Conservation (phyloP, 768 basidiomycete species). For the Gyrodon lividus region DNA sequence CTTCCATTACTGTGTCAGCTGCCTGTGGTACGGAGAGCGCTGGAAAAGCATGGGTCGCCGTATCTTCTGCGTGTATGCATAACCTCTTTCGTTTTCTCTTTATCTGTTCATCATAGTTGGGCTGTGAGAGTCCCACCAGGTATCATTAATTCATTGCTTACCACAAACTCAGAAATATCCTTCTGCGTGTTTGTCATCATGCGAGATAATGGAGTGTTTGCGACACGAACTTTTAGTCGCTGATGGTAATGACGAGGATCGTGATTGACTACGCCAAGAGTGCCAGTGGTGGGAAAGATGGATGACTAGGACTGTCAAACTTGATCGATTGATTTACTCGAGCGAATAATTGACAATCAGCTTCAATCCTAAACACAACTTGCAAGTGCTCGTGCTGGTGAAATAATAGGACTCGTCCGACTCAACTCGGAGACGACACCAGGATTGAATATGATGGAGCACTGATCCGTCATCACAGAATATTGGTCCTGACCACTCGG, state of each 20-base stretch:
- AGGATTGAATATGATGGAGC: no score
- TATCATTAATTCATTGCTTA: slow-evolving; percentile 9
- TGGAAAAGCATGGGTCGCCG: not conserved
- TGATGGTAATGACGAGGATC: not conserved
- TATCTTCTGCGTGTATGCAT: slow-evolving; percentile 1
- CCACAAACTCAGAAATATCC: slow-evolving; percentile 24
- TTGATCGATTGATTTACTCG: no score
- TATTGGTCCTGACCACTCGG: no score
- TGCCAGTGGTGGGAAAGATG: no score
- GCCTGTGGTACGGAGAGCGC: not conserved
- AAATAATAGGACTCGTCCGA: no score
- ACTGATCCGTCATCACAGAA: no score
- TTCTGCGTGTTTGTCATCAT: slow-evolving; percentile 4
- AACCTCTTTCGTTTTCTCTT: slow-evolving; percentile 28
- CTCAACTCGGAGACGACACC: no score
- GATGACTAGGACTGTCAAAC: no score
- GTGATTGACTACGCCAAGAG: not conserved
- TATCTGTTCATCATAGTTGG: slow-evolving; percentile 14
- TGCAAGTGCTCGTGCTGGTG: no score
- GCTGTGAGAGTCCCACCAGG: not conserved
- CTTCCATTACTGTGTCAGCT: not conserved
- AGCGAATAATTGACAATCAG: no score
- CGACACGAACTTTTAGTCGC: not conserved
- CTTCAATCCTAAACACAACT: no score
- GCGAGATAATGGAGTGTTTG: not conserved